phyloP scores from a whole-genome alignment of 2,329 filamentous ascomycete species.

The Claviceps sp. region DNA sequence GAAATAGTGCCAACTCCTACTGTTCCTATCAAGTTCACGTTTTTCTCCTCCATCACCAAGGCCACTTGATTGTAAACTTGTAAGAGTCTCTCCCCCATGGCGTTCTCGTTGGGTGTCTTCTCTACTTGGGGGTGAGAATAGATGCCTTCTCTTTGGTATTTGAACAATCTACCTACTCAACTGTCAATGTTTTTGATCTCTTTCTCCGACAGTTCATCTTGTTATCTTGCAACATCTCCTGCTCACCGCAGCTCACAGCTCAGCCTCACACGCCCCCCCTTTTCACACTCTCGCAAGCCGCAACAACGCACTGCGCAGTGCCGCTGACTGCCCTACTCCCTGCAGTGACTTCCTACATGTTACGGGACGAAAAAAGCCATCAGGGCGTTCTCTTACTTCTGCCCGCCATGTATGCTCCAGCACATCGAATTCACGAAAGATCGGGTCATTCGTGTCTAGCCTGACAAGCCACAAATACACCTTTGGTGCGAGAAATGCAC shows the following conservation, averaged over 20 bases:
- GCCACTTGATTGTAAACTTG: neutral
- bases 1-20: neutral
- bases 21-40: neutral
- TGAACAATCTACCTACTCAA: neutral
- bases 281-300: neutral
- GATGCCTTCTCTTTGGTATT: neutral
- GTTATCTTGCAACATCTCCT: neutral
- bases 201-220: neutral
- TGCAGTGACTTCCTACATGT: conserved; percentile 16
- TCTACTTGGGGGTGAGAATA: neutral
- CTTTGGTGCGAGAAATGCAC: conserved; percentile 23
- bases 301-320: neutral
- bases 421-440: conserved; percentile 22
- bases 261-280: too few species aligned
- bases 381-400: conserved; percentile 28
- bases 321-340: neutral
- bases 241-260: neutral
- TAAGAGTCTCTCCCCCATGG: neutral
- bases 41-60: neutral
- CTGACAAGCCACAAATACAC: conserved; percentile 25
- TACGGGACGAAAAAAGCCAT: conserved; percentile 29
- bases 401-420: conserved; percentile 21
- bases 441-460: conserved; percentile 23
- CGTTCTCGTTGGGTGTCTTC: neutral
- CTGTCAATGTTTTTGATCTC: neutral